Base-by-base conservation (phyloP, 768 basidiomycete genomes). In the Amyloporia xantha region DNA sequence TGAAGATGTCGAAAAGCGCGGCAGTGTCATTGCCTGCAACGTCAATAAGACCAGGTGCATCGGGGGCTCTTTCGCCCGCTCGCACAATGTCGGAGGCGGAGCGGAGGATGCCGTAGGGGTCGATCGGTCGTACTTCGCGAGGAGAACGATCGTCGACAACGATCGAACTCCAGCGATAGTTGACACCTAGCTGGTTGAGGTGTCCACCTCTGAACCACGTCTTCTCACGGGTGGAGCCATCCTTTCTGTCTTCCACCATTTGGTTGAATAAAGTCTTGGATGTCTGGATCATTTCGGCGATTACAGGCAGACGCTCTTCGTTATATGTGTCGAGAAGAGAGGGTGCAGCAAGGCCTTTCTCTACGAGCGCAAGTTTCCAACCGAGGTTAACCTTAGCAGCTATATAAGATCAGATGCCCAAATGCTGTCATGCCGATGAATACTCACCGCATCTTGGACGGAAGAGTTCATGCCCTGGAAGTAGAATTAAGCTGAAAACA, bases 161-260 rank as follows among this genome's bases (percentile, higher is more conserved):
- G 21, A 78, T 66, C 0, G 71, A 53, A 54, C 78, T 79, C 61
- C 71, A 69, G 9, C 79, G 68, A 54, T 74, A 80, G 59, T 80
- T 80, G 38, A 79, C 66, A 6, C 75, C 76, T 28, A 78, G 69
- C 60, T 75, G 73, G n/a, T 61, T 54, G 4, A 75, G 26, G 7
- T 37, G 36, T 5, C 11, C 9, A 13, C 36, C 36, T 4, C 46
- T 19, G 13, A 19, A 10, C 46, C 46, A 47, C 3, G 36, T 21
- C 5, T 28, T 13, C 19, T 33, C 6, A 4, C 12, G 4, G 10
- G 3, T 13, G 20, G 9, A 10, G n/a, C 27, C 43, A 19, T 49
- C 48, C 5, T 5, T 3, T 4, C 3, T 21, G 5, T 37, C 27
- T 4, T 12, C 15, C 6, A 35, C 15, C 35, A 41, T 13, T 21